These are phyloP conservation scores for Kodamaea sagamina DNA, from an alignment of 805 yeast genomes.

Conservation along the genomic window DNA sequence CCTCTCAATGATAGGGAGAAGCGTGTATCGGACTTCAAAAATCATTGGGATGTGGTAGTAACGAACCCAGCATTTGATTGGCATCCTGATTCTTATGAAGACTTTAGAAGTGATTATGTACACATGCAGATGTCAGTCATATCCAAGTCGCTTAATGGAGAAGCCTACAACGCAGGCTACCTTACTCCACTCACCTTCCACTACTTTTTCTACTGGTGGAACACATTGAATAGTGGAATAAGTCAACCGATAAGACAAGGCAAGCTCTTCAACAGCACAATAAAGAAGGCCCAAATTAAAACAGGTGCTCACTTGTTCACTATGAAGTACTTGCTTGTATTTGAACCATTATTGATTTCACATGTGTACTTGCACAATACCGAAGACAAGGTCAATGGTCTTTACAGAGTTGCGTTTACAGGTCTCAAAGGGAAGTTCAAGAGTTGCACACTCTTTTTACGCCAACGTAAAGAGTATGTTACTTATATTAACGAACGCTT, in stretches of 20 bases:
- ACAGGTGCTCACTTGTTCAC: slow-evolving; percentile 44
- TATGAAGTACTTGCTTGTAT: slow-evolving; percentile 40
- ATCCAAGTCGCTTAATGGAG: slow-evolving; percentile 32
- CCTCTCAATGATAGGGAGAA: slow-evolving; percentile 38
- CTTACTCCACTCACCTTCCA: slow-evolving; percentile 41
- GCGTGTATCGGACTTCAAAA: slow-evolving; percentile 51
- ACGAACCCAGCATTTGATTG: slow-evolving; percentile 55
- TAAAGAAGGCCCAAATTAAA: slow-evolving; percentile 26
- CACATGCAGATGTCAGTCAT: slow-evolving; percentile 52
- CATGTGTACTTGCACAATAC: slow-evolving; percentile 36
- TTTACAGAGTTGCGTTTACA: slow-evolving; percentile 33
- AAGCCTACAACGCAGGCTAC: slow-evolving; percentile 37
- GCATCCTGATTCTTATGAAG: slow-evolving; percentile 77
- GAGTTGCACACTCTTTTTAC: slow-evolving; percentile 39
- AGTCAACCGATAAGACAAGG: slow-evolving; percentile 42
- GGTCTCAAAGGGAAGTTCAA: slow-evolving; percentile 40
- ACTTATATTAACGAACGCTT: slow-evolving; percentile 41
- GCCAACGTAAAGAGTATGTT: slow-evolving; percentile 39
- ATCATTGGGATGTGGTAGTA: slow-evolving; percentile 66
- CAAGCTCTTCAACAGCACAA: slow-evolving; percentile 25
- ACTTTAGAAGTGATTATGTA: slow-evolving; percentile 79
- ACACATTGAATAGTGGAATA: slow-evolving; percentile 30
- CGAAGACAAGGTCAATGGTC: slow-evolving; percentile 23
- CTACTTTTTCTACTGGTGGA: slow-evolving; percentile 48
- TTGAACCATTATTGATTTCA: slow-evolving; percentile 42